Evolutionary conservation across 768 basidiomycete genomes (phyloP).

Genomic region (Mrakia gelida): DNA sequence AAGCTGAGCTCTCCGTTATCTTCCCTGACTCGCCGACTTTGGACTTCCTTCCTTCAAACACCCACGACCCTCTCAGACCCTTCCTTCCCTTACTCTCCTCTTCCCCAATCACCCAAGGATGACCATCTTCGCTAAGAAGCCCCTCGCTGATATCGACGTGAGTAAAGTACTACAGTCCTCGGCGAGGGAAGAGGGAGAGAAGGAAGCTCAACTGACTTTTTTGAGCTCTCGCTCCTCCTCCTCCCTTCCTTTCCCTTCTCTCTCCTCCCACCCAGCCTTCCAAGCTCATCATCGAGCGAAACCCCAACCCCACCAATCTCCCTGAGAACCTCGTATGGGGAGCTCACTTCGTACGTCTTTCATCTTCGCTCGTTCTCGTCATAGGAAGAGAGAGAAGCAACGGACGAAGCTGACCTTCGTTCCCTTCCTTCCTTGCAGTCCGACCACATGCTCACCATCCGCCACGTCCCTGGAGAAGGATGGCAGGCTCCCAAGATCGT

Average conservation of each 20-base stretch:
- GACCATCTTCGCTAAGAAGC: background rate
- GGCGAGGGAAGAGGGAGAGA: background rate
- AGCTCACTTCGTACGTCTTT: slow-evolving; percentile 32
- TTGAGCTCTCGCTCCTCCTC: slow-evolving; percentile 30
- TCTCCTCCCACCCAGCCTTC: slow-evolving; percentile 48
- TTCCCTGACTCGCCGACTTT: background rate
- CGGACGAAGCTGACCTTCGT: background rate
- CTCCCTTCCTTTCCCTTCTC: slow-evolving; percentile 40
- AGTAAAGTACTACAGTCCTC: background rate
- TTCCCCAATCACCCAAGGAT: background rate
- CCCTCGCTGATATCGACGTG: slow-evolving; percentile 10
- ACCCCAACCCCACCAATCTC: slow-evolving; percentile 18
- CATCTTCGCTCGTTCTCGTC: too few species aligned
- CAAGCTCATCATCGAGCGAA: slow-evolving; percentile 32
- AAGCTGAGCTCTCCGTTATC: background rate
- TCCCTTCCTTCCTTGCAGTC: slow-evolving; percentile 24
- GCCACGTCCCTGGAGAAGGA: slow-evolving; percentile 66
- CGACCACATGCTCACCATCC: slow-evolving; percentile 78
- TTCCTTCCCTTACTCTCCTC: background rate
- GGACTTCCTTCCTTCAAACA: background rate
- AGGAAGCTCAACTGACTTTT: slow-evolving; percentile 4
- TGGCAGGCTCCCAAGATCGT: slow-evolving; percentile 79
- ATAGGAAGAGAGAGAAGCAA: background rate
- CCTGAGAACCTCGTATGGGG: slow-evolving; percentile 34
- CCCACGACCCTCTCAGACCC: background rate